Percentiles rank a stretch among this genome's conserved stretches.
Evolutionary conservation across 768 basidiomycete genomes (phyloP).

Genomic region (Xanthoconium stramineum): DNA sequence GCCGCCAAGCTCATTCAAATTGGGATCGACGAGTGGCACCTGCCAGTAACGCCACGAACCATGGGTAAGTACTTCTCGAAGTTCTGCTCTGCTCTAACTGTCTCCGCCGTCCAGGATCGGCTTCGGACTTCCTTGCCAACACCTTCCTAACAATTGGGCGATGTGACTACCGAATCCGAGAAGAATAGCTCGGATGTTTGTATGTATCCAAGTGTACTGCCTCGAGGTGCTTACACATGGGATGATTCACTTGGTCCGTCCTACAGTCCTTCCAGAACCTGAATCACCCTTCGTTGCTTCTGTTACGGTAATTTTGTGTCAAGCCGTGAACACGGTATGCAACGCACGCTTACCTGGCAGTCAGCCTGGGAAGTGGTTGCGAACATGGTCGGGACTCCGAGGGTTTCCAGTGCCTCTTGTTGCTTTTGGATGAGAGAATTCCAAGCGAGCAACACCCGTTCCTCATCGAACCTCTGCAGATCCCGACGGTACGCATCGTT

Average conservation of each 20-base stretch:
- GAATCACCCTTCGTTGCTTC: constrained; percentile 69
- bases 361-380: constrained; percentile 45
- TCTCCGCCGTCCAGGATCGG: constrained; percentile 5
- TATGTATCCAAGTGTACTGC: not conserved
- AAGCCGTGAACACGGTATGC: not conserved
- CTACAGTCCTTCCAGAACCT: constrained; percentile 58
- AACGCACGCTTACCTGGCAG: constrained; percentile 49
- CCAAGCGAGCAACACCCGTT: constrained; percentile 71
- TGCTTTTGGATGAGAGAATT: constrained; percentile 71
- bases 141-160: not conserved
- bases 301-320: constrained; percentile 27
- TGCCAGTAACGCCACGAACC: constrained; percentile 15
- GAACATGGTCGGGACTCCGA: constrained; percentile 73
- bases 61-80: not conserved
- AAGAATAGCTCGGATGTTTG: not conserved
- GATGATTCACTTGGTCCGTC: constrained; percentile 1
- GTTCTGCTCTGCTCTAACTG: not conserved
- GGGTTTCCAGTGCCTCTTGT: constrained; percentile 56
- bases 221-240: constrained; percentile 2
- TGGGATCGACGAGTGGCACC: constrained; percentile 7
- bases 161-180: not conserved
- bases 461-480: constrained; percentile 62
- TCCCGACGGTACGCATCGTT: constrained; percentile 63
- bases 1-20: not conserved
- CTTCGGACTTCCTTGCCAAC: not conserved